Conservation (phyloP, 306 rosid genomes). For the Echinosophora koreensis region DNA sequence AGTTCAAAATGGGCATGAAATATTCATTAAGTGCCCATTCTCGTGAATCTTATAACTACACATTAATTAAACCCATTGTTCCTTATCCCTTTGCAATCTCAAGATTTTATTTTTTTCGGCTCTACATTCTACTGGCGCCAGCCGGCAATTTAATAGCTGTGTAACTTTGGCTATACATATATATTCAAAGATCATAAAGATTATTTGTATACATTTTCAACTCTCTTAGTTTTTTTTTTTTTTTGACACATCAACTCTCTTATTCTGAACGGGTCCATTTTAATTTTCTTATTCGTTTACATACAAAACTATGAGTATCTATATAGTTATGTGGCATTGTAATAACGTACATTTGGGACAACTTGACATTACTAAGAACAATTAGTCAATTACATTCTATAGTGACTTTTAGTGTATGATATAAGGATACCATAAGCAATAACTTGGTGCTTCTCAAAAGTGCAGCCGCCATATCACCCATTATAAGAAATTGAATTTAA, state of each 20-base stretch:
- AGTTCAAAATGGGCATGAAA: conserved; percentile 18
- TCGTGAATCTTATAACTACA: conserved; percentile 59
- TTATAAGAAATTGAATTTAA: too few relatives aligned
- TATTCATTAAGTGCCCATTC: conserved; percentile 42
- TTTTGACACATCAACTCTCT: neutral
- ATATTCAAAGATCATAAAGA: neutral
- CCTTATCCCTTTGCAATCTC: conserved; percentile 31
- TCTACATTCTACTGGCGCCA: conserved; percentile 4
- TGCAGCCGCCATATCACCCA: too few relatives aligned
- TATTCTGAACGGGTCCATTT: conserved; percentile 30
- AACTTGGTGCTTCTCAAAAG: neutral
- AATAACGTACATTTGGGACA: neutral
- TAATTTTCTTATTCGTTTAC: neutral
- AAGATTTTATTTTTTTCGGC: neutral
- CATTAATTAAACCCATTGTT: conserved; percentile 40
- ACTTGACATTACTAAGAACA: neutral
- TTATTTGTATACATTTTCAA: neutral
- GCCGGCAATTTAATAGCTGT: conserved; percentile 44
- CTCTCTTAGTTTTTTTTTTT: too few relatives aligned
- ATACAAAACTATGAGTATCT: neutral
- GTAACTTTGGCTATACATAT: neutral
- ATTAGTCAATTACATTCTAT: neutral
- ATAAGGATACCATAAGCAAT: neutral
- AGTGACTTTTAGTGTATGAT: neutral
- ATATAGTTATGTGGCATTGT: neutral